Base-by-base conservation (phyloP, 768 basidiomycete genomes). In the Cystobasidium tubakii region DNA sequence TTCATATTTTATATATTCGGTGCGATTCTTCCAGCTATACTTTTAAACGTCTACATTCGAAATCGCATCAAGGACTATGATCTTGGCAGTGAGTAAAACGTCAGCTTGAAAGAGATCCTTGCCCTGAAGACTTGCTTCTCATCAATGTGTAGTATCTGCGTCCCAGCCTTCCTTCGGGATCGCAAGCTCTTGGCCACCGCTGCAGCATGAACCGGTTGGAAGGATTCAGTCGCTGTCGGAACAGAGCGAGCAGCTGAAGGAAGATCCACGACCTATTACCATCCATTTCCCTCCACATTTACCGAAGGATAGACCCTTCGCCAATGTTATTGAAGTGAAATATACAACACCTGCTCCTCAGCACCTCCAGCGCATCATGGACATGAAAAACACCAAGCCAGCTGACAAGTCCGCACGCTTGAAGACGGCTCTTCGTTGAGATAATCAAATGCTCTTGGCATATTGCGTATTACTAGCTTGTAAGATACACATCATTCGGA, bases 1-100 rank as follows among this genome's bases (percentile, higher is more conserved):
- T 60, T 60, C 27, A 27, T 60, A 7, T 17, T 60, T 25, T 60
- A 60, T 34, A 3, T 60, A 6, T 60, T 60, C 33, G 57, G 29
- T 29, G 57, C 57, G 23, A 60, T 60, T 21, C 57, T 60, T 21
- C 57, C 57, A 7, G 33, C 57, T 17, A 29, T 60, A 60, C 57
- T 60, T 6, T 23, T 60, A 23, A 27, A 60, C 21, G 15, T 27
- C 17, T 29, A 60, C 29, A 34, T 60, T 29, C 57, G 57, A 3
- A 60, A 60, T 27, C 57, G 57, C 4, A 60, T 60, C 57, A 34
- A 34, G 33, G 57, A 60, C 57, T 29, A 27, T 29, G 57, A 60
- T 34, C 27, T 34, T 3, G 46, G 46, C n/a, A 17, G 46, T 50
- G 46, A 42, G 42, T 42, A 7, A 17, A 42, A 42, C 7, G 7